Conservation (phyloP, 2,329 filamentous ascomycete species). For the Trichoderma guizhouense region DNA sequence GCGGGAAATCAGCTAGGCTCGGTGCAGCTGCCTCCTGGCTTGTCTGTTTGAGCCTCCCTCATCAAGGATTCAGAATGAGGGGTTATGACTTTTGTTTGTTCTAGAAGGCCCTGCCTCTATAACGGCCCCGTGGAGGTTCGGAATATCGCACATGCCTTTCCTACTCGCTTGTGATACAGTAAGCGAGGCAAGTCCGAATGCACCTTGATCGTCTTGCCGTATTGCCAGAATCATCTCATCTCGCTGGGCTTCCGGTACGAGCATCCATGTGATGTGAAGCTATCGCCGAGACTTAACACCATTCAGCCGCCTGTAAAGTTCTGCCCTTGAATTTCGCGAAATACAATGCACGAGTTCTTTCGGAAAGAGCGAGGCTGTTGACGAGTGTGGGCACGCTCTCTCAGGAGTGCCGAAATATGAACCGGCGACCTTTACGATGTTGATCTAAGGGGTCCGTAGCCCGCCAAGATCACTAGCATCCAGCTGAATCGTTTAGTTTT, state of each 20-base stretch:
- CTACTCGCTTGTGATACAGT: neutral
- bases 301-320: neutral
- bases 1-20: neutral
- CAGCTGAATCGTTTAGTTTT: neutral
- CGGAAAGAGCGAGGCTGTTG: neutral
- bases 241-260: neutral
- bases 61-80: neutral
- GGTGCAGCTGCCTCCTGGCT: neutral
- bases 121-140: neutral
- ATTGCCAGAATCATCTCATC: neutral
- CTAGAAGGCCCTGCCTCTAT: neutral
- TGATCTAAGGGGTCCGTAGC: neutral
- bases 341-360: neutral
- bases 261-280: too few relatives aligned
- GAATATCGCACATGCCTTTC: neutral
- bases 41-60: neutral
- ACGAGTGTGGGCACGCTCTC: neutral
- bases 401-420: neutral
- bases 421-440: neutral
- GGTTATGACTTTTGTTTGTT: neutral
- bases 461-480: neutral
- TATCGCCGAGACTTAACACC: neutral
- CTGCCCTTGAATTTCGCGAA: neutral
- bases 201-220: neutral
- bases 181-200: neutral